Evolutionary conservation across 768 basidiomycete genomes (phyloP).

Genomic region (Termitomyces sp.): DNA sequence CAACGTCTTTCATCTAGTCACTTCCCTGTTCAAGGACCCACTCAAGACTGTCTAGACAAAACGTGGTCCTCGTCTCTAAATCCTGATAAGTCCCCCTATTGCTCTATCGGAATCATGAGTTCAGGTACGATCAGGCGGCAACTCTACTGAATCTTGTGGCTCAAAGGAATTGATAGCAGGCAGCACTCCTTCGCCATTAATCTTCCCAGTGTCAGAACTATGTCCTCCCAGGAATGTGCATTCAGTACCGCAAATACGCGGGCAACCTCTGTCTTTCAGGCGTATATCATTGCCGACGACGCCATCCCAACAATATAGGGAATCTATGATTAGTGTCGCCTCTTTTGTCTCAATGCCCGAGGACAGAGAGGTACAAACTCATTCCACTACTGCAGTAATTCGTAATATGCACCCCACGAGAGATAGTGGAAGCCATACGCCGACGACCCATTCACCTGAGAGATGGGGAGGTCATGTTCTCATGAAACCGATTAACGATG

Average conservation of each 20-base stretch:
- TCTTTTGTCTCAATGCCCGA: conserved; percentile 73
- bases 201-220: conserved; percentile 22
- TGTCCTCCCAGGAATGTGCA: conserved; percentile 10
- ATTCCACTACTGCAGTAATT: conserved; percentile 25
- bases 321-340: conserved; percentile 63
- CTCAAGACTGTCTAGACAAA: neutral
- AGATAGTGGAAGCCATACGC: conserved; percentile 25
- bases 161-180: conserved; percentile 5
- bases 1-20: neutral
- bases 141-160: neutral
- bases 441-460: conserved; percentile 33
- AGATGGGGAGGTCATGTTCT: conserved; percentile 30
- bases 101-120: neutral
- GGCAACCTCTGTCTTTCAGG: conserved; percentile 53
- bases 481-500: conserved; percentile 38
- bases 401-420: conserved; percentile 21
- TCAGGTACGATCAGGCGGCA: conserved; percentile 4
- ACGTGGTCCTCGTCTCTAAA: neutral
- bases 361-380: conserved; percentile 25
- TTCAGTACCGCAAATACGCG: conserved; percentile 28
- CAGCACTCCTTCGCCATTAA: conserved; percentile 15
- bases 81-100: neutral
- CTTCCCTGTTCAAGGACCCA: neutral
- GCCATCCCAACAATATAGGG: conserved; percentile 46
- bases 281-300: conserved; percentile 55